These are phyloP conservation scores for Casuarina glauca DNA, from an alignment of 306 rosid genomes.

Conservation along the genomic window DNA sequence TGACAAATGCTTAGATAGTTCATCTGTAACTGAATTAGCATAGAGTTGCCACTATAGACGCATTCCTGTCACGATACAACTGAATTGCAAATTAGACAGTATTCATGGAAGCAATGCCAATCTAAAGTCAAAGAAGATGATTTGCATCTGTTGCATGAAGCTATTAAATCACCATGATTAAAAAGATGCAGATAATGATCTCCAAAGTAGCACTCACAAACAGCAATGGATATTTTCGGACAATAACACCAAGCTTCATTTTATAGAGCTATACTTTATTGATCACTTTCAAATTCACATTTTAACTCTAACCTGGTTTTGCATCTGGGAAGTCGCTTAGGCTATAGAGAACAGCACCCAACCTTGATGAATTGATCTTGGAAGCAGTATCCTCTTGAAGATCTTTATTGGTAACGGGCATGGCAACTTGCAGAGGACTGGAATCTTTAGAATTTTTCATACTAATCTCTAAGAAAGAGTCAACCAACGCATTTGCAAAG, in stretches of 20 bases:
- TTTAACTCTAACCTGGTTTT: constrained; percentile 60
- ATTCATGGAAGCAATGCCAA: background rate
- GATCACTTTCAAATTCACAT: background rate
- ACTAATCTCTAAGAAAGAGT: constrained; percentile 73
- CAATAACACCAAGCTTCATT: background rate
- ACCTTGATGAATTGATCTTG: constrained; percentile 30
- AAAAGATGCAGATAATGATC: background rate
- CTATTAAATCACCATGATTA: background rate
- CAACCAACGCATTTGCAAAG: constrained; percentile 75
- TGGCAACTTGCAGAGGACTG: constrained; percentile 32
- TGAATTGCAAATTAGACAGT: background rate
- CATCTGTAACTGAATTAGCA: background rate
- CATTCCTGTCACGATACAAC: background rate
- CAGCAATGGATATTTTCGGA: background rate
- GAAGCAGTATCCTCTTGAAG: constrained; percentile 35
- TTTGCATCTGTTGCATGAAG: background rate
- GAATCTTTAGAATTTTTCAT: constrained; percentile 35
- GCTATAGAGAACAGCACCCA: constrained; percentile 38
- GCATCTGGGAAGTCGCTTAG: constrained; percentile 84
- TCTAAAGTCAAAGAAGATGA: background rate
- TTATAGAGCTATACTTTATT: background rate
- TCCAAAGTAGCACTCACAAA: background rate
- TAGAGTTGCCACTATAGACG: background rate
- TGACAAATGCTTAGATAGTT: background rate
- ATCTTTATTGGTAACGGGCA: constrained; percentile 38